A percentile compares a stretch with the other conserved stretches of the same genome.
Conservation (phyloP, 306 rosid genomes). For the Clitoria ternatea region DNA sequence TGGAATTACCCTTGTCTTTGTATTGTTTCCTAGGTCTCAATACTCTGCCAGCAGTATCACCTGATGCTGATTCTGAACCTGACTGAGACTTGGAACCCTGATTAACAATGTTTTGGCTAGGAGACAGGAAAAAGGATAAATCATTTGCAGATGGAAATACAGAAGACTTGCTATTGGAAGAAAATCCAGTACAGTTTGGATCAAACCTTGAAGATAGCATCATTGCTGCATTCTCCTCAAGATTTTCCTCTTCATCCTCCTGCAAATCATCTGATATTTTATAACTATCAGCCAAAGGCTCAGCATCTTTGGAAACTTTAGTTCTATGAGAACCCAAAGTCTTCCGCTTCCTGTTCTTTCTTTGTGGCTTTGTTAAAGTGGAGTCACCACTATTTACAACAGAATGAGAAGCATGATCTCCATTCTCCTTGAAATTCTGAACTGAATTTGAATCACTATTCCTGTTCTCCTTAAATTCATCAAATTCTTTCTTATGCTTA, state of each 20-base stretch:
- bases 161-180: conserved; percentile 54
- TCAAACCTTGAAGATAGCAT: conserved; percentile 99
- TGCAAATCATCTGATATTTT: conserved; percentile 42
- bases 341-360: conserved; percentile 48
- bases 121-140: conserved; percentile 47
- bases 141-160: conserved; percentile 49
- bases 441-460: conserved; percentile 43
- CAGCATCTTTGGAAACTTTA: conserved; percentile 41
- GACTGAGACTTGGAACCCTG: conserved; percentile 43
- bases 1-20: conserved; percentile 48
- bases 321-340: conserved; percentile 33
- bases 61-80: conserved; percentile 66
- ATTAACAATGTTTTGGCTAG: conserved; percentile 47
- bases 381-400: conserved; percentile 51
- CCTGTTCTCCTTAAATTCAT: conserved; percentile 43
- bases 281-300: conserved; percentile 35
- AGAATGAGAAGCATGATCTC: conserved; percentile 35
- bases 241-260: conserved; percentile 88
- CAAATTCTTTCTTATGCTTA: conserved; percentile 28
- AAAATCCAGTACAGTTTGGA: conserved; percentile 90
- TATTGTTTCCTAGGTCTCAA: conserved; percentile 79
- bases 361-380: conserved; percentile 42
- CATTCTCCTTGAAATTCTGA: conserved; percentile 39
- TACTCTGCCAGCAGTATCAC: conserved; percentile 63
- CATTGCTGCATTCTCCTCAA: conserved; percentile 95